Conservation (phyloP, 805 yeast genomes). For the Saturnispora gosingensis region DNA sequence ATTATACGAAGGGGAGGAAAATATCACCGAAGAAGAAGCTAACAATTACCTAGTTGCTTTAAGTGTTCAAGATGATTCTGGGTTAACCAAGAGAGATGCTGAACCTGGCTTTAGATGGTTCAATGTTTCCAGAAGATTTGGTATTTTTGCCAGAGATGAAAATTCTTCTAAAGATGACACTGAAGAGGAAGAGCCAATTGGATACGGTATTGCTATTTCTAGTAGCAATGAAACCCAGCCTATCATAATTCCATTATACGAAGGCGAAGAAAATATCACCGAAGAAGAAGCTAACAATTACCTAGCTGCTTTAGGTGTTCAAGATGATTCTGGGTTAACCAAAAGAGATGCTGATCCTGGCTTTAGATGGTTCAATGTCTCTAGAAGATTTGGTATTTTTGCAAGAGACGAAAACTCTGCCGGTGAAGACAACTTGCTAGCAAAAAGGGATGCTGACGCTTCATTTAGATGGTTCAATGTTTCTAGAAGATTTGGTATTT, state of each 20-base stretch:
- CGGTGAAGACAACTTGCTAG: neutral
- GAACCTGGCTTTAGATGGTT: conserved; percentile 2
- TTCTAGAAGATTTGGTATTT: conserved; percentile 1
- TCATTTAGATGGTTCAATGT: conserved; percentile 2
- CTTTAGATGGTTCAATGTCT: conserved; percentile 5
- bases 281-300: conserved; percentile 5
- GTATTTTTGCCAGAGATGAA: conserved; percentile 2
- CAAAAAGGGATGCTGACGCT: conserved; percentile 1
- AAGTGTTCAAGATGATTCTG: conserved; percentile 1
- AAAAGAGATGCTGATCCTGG: conserved; percentile 3
- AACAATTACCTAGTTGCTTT: conserved; percentile 2
- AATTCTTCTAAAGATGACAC: neutral
- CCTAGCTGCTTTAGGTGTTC: conserved; percentile 1
- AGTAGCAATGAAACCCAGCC: neutral
- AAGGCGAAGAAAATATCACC: conserved; percentile 5
- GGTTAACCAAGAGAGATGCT: conserved; percentile 6
- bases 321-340: conserved; percentile 2
- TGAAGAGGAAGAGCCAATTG: too few relatives aligned
- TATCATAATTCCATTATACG: conserved; percentile 3
- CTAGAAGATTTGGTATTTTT: conserved; percentile 4
- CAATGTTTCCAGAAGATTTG: conserved; percentile 3
- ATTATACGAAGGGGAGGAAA: conserved; percentile 4
- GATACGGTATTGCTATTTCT: too few relatives aligned
- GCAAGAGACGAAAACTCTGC: conserved; percentile 3
- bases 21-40: conserved; percentile 6